Evolutionary conservation across 2,329 filamentous ascomycete species (phyloP).

Genomic region (Colletotrichum cordylinicola): DNA sequence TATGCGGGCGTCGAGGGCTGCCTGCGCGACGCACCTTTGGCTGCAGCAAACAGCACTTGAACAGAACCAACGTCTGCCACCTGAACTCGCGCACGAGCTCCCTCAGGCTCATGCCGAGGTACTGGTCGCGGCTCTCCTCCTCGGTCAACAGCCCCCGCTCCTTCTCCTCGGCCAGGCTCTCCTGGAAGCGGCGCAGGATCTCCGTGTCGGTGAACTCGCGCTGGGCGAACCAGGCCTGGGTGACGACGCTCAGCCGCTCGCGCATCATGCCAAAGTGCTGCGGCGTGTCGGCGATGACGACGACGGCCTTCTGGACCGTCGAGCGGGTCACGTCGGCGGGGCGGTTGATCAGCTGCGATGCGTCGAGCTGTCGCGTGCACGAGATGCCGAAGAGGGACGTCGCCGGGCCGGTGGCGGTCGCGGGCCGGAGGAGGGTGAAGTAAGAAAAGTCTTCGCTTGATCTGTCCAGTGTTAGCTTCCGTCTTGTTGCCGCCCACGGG

Average conservation of each 20-base stretch:
- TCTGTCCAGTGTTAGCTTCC: constrained; percentile 45
- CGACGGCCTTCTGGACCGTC: constrained; percentile 97
- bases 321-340: constrained; percentile 93
- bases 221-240: constrained; percentile 95
- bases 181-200: constrained; percentile 89
- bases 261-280: constrained; percentile 90
- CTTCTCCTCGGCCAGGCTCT: constrained; percentile 78
- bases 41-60: constrained; percentile 93
- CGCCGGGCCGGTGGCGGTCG: constrained; percentile 57
- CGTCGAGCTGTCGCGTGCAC: constrained; percentile 90
- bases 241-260: constrained; percentile 88
- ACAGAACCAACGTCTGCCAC: constrained; percentile 89
- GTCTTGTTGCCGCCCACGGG: not conserved
- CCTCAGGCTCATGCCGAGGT: constrained; percentile 85
- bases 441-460: constrained; percentile 97
- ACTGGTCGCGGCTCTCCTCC: constrained; percentile 81
- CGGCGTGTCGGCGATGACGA: constrained; percentile 91
- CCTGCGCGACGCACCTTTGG: constrained; percentile 72
- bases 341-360: constrained; percentile 76
- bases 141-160: constrained; percentile 61
- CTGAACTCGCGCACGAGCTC: constrained; percentile 95
- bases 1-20: not conserved
- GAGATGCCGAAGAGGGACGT: constrained; percentile 95
- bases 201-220: constrained; percentile 90
- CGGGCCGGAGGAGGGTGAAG: constrained; percentile 83